A percentile compares a stretch with the other conserved stretches of the same genome.
phyloP scores from a whole-genome alignment of 305 asterid species.

The Fraxinus baroniana region DNA sequence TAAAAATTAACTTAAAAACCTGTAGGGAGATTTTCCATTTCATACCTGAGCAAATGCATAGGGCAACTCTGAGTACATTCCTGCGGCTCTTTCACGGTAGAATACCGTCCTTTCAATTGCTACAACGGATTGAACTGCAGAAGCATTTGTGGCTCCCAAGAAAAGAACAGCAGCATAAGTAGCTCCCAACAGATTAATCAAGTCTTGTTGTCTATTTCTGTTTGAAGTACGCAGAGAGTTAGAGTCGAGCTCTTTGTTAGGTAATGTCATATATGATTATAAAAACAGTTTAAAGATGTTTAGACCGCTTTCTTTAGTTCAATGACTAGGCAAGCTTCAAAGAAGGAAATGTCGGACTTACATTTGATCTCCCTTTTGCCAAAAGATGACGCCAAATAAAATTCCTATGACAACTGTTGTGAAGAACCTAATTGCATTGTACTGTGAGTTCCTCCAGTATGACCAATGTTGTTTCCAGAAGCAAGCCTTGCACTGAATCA shows the following conservation, averaged over 20 bases:
- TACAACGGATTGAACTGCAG: constrained; percentile 72
- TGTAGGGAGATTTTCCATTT: background rate
- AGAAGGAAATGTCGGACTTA: constrained; percentile 31
- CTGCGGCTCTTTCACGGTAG: constrained; percentile 88
- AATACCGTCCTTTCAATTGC: constrained; percentile 72
- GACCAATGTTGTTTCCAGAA: constrained; percentile 86
- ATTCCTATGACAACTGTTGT: constrained; percentile 58
- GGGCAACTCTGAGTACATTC: constrained; percentile 82
- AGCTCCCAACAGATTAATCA: constrained; percentile 76
- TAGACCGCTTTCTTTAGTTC: background rate
- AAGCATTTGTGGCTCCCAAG: constrained; percentile 73
- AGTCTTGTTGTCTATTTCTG: constrained; percentile 67
- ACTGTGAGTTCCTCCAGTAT: constrained; percentile 85
- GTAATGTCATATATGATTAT: background rate
- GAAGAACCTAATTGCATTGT: constrained; percentile 67
- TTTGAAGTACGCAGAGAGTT: background rate
- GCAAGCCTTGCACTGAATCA: constrained; percentile 74
- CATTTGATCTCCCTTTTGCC: constrained; percentile 68
- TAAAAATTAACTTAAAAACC: background rate
- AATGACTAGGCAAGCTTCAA: background rate
- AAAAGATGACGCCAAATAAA: constrained; percentile 69
- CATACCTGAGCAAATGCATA: constrained; percentile 84
- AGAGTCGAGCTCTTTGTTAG: background rate
- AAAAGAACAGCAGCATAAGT: constrained; percentile 72
- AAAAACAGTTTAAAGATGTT: background rate